A percentile compares a stretch with the other conserved stretches of the same genome.
Evolutionary conservation across 2,329 filamentous ascomycete species (phyloP).

Genomic region (Phyllosticta paracitricarpa): DNA sequence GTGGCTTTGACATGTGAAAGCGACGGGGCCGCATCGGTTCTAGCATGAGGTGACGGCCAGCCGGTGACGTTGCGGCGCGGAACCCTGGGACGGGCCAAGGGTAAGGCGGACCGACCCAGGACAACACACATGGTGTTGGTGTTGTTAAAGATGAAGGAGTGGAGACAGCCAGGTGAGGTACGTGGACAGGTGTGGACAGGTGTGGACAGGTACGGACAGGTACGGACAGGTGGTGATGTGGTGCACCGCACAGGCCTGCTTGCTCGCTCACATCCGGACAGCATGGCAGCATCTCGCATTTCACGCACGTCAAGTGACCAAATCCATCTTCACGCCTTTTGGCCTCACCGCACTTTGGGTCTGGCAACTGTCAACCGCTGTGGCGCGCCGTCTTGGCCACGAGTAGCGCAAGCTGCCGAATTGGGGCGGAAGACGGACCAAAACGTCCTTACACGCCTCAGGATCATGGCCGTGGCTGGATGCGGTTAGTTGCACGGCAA

Average conservation of each 20-base stretch:
- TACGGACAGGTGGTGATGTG: too few species aligned
- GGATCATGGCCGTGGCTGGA: background rate
- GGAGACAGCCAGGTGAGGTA: background rate
- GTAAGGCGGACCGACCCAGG: background rate
- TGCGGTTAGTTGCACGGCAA: background rate
- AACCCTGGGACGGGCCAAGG: background rate
- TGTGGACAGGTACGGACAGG: background rate
- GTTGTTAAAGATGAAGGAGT: background rate
- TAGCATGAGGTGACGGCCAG: background rate
- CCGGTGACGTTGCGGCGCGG: background rate
- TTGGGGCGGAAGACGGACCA: background rate
- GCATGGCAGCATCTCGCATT: too few species aligned
- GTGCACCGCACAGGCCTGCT: too few species aligned
- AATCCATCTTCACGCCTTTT: background rate
- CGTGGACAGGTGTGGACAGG: background rate
- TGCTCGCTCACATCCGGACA: too few species aligned
- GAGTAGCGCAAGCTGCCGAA: background rate
- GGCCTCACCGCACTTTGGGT: background rate
- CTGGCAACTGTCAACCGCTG: background rate
- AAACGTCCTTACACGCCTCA: background rate
- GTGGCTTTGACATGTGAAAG: conserved; percentile 10
- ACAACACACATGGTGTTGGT: background rate
- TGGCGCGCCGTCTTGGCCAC: background rate
- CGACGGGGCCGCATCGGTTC: conserved; percentile 1
- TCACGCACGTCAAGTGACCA: too few species aligned